Evolutionary conservation across 495 filamentous ascomycete species (phyloP).

Genomic region (Lepidopterella palustris): DNA sequence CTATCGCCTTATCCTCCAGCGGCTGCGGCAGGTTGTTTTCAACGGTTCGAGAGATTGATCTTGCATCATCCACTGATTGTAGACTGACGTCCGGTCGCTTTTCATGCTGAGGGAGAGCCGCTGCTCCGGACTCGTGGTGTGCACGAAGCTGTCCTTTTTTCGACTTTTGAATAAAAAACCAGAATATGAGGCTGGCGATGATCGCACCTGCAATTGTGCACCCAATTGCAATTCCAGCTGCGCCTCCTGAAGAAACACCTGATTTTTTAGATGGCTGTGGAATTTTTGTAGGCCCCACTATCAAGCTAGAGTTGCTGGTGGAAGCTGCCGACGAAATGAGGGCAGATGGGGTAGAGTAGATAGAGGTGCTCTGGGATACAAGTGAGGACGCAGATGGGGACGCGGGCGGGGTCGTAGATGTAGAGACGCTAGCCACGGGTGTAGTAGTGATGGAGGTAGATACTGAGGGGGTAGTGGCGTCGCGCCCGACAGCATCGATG

Average conservation of each 20-base stretch:
- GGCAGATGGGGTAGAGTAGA: background rate
- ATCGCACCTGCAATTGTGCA: slow-evolving; percentile 19
- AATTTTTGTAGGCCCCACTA: too few species aligned
- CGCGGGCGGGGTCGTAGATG: too few species aligned
- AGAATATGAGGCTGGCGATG: slow-evolving; percentile 15
- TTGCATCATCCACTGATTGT: slow-evolving; percentile 8
- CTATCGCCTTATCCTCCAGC: slow-evolving; percentile 34
- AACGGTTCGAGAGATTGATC: slow-evolving; percentile 8
- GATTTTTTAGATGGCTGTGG: too few species aligned
- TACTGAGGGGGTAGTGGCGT: too few species aligned
- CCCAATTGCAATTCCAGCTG: slow-evolving; percentile 20
- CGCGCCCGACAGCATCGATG: too few species aligned
- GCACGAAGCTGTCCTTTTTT: background rate
- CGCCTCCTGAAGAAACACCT: slow-evolving; percentile 11
- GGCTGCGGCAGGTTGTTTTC: slow-evolving; percentile 29
- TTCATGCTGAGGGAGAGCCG: slow-evolving; percentile 11
- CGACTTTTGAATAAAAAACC: slow-evolving; percentile 9
- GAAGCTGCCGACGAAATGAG: background rate
- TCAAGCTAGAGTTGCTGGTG: background rate
- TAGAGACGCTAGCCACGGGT: too few species aligned
- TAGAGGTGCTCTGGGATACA: too few species aligned
- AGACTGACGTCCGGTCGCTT: slow-evolving; percentile 10
- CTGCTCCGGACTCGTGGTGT: slow-evolving; percentile 10
- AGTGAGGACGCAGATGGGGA: too few species aligned
- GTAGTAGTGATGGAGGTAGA: too few species aligned